Percentiles rank a stretch among this genome's conserved stretches.
Evolutionary conservation across 108 stramenopile genomes (phyloP).

Genomic region (Mediolabrus comicus): DNA sequence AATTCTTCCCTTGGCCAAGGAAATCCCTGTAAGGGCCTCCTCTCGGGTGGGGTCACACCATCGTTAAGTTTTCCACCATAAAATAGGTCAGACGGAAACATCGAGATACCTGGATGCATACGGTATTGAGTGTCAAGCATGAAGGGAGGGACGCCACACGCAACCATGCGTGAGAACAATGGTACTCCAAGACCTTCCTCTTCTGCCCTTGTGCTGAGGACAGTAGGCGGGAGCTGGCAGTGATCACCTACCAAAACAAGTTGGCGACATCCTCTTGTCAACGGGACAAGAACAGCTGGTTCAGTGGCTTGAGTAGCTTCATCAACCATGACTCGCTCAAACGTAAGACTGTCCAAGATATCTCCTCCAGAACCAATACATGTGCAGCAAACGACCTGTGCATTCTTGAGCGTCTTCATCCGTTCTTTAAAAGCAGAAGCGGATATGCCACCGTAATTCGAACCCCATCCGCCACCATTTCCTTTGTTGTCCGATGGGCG

Average conservation of each 20-base stretch:
- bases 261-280: slow-evolving; percentile 90
- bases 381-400: slow-evolving; percentile 94
- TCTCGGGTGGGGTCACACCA: slow-evolving; percentile 86
- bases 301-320: slow-evolving; percentile 95
- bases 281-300: slow-evolving; percentile 88
- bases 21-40: slow-evolving; percentile 84
- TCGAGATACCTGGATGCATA: slow-evolving; percentile 93
- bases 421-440: slow-evolving; percentile 74
- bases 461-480: slow-evolving; percentile 24
- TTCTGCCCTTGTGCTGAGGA: slow-evolving; percentile 82
- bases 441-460: slow-evolving; percentile 45
- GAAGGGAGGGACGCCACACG: slow-evolving; percentile 85
- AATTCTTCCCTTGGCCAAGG: slow-evolving; percentile 92
- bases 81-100: slow-evolving; percentile 89
- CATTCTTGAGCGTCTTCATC: slow-evolving; percentile 75
- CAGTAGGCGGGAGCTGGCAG: slow-evolving; percentile 94
- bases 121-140: slow-evolving; percentile 96
- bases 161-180: slow-evolving; percentile 89
- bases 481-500: slow-evolving; percentile 65
- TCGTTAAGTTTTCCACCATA: slow-evolving; percentile 86
- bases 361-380: slow-evolving; percentile 93
- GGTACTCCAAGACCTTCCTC: slow-evolving; percentile 89
- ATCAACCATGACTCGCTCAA: slow-evolving; percentile 91
- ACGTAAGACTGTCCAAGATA: slow-evolving; percentile 80
- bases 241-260: slow-evolving; percentile 97